Conservation (phyloP, 78 protist species). For the Protostelium mycophagum region DNA sequence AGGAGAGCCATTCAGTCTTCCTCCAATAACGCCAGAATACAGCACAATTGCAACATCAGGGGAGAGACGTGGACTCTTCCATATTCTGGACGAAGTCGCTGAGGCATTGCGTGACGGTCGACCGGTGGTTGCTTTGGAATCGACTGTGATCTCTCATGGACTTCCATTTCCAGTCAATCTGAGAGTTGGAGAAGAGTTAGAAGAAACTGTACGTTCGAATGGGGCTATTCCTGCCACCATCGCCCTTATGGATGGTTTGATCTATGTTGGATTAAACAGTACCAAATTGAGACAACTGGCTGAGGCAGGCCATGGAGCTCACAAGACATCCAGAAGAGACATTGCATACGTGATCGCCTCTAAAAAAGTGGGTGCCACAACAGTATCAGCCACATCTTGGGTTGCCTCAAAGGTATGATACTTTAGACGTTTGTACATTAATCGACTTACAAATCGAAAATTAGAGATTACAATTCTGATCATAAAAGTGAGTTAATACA, state of each 20-base stretch:
- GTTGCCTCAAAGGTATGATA: slow-evolving; percentile 32
- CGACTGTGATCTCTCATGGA: slow-evolving; percentile 95
- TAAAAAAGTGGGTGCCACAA: slow-evolving; percentile 82
- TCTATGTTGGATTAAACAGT: slow-evolving; percentile 41
- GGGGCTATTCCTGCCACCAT: slow-evolving; percentile 99
- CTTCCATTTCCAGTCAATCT: slow-evolving; percentile 90
- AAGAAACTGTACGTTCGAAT: slow-evolving; percentile 56
- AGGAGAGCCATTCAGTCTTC: too few relatives aligned
- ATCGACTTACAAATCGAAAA: neutral
- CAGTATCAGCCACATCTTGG: slow-evolving; percentile 94
- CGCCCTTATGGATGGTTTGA: slow-evolving; percentile 57
- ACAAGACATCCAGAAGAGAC: slow-evolving; percentile 88
- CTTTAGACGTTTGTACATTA: neutral
- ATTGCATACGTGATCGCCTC: slow-evolving; percentile 64
- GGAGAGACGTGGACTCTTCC: neutral
- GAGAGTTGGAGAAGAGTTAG: slow-evolving; percentile 79
- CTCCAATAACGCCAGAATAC: too few relatives aligned
- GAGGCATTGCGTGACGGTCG: slow-evolving; percentile 24
- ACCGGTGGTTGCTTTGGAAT: slow-evolving; percentile 94
- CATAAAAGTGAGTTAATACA: neutral
- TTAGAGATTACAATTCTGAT: neutral
- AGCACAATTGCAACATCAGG: too few relatives aligned
- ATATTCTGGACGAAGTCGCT: slow-evolving; percentile 7
- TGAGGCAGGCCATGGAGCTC: slow-evolving; percentile 32
- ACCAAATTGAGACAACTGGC: slow-evolving; percentile 46